Evolutionary conservation across 768 basidiomycete species (phyloP).

Genomic region (Termitomyces sp.): DNA sequence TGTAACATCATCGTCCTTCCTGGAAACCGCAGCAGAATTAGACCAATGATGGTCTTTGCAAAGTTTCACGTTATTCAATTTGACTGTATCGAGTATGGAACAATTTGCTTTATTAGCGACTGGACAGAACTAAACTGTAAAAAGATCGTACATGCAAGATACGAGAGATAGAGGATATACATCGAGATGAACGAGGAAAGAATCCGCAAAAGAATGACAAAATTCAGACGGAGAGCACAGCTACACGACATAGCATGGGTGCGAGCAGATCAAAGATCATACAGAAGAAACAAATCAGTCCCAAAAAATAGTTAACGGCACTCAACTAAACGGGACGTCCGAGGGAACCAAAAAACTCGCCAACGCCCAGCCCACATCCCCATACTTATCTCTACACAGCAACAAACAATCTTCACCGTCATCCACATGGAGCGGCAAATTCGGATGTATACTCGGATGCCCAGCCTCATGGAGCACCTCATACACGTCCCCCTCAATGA

Average conservation of each 20-base stretch:
- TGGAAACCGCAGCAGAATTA: not conserved
- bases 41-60: not conserved
- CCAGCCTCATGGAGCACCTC: constrained; percentile 73
- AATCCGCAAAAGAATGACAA: not conserved
- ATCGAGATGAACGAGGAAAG: not conserved
- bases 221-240: not conserved
- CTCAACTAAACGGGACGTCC: constrained; percentile 16
- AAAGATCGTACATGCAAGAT: not conserved
- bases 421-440: constrained; percentile 74
- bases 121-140: not conserved
- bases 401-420: constrained; percentile 75
- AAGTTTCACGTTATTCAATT: not conserved
- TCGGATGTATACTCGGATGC: constrained; percentile 68
- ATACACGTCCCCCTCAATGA: constrained; percentile 57
- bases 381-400: constrained; percentile 53
- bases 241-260: not conserved
- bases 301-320: not conserved
- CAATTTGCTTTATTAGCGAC: not conserved
- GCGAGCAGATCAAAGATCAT: not conserved
- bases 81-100: not conserved
- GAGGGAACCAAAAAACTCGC: constrained; percentile 76
- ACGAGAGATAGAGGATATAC: not conserved
- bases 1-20: not conserved
- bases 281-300: not conserved
- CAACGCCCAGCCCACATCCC: constrained; percentile 72